A percentile compares a stretch with the other conserved stretches of the same genome.
These are phyloP conservation scores for Colletotrichum costaricense DNA, from an alignment of 2,329 filamentous ascomycete genomes.

Conservation along the genomic window DNA sequence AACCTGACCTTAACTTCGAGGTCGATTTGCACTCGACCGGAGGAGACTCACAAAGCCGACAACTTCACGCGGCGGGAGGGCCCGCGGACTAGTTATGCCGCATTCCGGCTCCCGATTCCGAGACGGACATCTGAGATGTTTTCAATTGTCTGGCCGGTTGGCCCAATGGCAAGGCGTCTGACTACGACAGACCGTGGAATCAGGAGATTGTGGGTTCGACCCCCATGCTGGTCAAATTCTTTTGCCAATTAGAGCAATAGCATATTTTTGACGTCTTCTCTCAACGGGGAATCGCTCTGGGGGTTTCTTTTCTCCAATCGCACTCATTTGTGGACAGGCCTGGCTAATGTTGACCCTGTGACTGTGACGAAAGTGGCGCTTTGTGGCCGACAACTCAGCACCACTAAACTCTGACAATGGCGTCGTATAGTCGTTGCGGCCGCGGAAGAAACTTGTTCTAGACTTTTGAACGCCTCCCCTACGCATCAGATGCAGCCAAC, in stretches of 20 bases:
- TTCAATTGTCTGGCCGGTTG: slow-evolving; percentile 38
- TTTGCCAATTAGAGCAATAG: not conserved
- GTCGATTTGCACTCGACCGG: too few species aligned
- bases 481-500: too few species aligned
- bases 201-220: slow-evolving; percentile 37
- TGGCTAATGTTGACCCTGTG: not conserved
- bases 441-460: not conserved
- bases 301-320: not conserved
- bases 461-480: too few species aligned
- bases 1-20: too few species aligned
- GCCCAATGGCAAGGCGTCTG: slow-evolving; percentile 56
- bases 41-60: too few species aligned
- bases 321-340: not conserved
- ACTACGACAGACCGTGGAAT: slow-evolving; percentile 46
- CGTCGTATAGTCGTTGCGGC: not conserved
- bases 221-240: slow-evolving; percentile 32
- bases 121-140: not conserved
- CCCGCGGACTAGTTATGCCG: not conserved
- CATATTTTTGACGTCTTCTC: not conserved
- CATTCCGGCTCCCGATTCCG: rapidly evolving
- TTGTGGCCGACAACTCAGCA: not conserved
- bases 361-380: not conserved
- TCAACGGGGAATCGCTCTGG: not conserved
- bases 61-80: too few species aligned
- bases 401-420: not conserved